Percentiles rank a stretch among this genome's conserved stretches.
These are phyloP conservation scores for Psilocybe subaeruginosa DNA, from an alignment of 768 basidiomycete genomes.

Conservation along the genomic window DNA sequence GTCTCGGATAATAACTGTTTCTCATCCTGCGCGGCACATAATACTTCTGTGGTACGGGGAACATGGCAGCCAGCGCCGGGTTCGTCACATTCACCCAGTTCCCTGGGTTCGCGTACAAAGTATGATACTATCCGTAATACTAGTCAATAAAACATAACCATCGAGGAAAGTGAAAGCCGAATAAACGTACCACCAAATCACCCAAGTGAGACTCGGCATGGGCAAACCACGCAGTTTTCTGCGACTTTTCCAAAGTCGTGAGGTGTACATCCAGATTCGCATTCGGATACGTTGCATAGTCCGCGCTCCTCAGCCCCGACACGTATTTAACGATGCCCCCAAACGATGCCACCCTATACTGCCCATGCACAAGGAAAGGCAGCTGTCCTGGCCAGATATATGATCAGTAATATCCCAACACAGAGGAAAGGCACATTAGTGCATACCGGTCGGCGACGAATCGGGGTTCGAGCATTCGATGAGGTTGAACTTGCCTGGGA, in stretches of 20 bases:
- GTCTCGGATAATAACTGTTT: constrained; percentile 52
- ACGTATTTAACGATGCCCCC: constrained; percentile 70
- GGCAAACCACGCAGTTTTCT: constrained; percentile 62
- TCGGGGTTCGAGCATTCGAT: constrained; percentile 70
- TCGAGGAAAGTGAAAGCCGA: background rate
- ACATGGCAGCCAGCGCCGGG: constrained; percentile 55
- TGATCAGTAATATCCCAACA: constrained; percentile 8
- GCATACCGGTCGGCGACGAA: constrained; percentile 72
- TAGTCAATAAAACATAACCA: background rate
- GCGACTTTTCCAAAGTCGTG: constrained; percentile 47
- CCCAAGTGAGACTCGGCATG: constrained; percentile 71
- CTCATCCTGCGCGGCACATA: constrained; percentile 72
- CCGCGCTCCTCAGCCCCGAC: constrained; percentile 44
- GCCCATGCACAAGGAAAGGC: constrained; percentile 68
- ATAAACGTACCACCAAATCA: constrained; percentile 64
- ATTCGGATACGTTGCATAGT: constrained; percentile 29
- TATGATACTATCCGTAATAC: constrained; percentile 50
- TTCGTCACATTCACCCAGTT: constrained; percentile 68
- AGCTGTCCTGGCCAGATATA: constrained; percentile 56
- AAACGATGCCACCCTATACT: constrained; percentile 51
- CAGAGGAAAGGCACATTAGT: constrained; percentile 13
- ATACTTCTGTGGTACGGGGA: constrained; percentile 72
- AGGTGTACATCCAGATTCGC: constrained; percentile 54
- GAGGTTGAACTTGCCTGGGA: constrained; percentile 70
- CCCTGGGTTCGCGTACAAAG: constrained; percentile 58